Percentiles rank a stretch among this genome's conserved stretches.
Evolutionary conservation across 352 stramenopile species (phyloP).

Genomic region (Globisporangium paroecandrum): DNA sequence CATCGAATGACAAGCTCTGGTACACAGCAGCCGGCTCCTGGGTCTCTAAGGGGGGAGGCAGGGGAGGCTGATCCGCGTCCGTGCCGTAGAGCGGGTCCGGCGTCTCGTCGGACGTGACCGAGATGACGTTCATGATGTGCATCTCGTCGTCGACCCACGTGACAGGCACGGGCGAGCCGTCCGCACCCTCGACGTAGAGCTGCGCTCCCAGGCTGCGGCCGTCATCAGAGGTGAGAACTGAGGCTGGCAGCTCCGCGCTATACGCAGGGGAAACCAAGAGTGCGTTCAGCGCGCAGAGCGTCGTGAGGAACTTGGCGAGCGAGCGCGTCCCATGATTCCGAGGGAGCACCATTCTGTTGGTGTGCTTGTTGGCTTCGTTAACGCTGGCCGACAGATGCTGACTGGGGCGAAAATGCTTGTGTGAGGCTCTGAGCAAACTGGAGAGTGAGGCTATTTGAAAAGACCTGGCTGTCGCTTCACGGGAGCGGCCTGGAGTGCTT

Average conservation of each 20-base stretch:
- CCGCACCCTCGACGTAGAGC: not conserved
- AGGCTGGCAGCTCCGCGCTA: not conserved
- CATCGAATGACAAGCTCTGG: not conserved
- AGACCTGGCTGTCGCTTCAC: not conserved
- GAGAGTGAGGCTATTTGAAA: not conserved
- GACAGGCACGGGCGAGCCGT: not conserved
- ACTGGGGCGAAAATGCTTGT: no score
- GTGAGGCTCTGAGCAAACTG: not conserved
- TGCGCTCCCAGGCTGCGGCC: not conserved
- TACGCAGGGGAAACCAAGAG: not conserved
- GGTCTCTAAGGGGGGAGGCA: not conserved
- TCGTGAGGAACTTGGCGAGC: constrained; percentile 1
- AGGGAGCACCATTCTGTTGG: not conserved
- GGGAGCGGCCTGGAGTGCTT: not conserved
- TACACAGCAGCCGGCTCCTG: not conserved
- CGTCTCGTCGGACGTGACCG: constrained; percentile 1
- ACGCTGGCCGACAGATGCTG: no score
- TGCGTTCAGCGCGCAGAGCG: not conserved
- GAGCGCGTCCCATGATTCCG: not conserved
- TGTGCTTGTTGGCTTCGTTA: no score
- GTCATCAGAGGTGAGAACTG: not conserved
- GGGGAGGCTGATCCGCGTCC: not conserved
- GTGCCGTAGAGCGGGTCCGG: not conserved
- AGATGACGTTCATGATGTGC: constrained; percentile 1
- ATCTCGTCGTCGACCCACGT: not conserved